Evolutionary conservation across 495 filamentous ascomycete genomes (phyloP).

Genomic region (Pseudomonodictys pantanalensis): DNA sequence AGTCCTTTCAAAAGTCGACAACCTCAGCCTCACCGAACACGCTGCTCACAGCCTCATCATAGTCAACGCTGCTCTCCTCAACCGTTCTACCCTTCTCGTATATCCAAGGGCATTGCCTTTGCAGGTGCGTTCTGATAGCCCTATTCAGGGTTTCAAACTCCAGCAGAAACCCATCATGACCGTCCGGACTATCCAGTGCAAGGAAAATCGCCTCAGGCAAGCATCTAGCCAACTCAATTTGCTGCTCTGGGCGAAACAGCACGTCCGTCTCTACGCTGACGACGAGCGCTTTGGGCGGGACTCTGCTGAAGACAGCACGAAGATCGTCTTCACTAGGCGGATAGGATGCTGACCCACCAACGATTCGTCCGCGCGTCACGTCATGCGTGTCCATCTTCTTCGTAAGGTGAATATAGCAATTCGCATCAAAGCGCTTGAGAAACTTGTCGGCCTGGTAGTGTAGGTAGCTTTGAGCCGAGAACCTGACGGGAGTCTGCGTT

Average conservation of each 20-base stretch:
- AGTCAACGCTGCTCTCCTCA: not conserved
- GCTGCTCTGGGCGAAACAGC: slow-evolving; percentile 40
- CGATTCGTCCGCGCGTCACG: slow-evolving; percentile 33
- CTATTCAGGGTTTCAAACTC: slow-evolving; percentile 36
- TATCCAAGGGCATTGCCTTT: slow-evolving; percentile 32
- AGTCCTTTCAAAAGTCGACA: slow-evolving; percentile 12
- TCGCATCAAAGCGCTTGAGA: slow-evolving; percentile 42
- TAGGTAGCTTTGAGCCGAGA: slow-evolving; percentile 42
- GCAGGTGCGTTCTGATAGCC: slow-evolving; percentile 35
- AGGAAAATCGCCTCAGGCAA: slow-evolving; percentile 38
- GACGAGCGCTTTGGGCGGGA: slow-evolving; percentile 36
- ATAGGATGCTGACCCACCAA: not conserved
- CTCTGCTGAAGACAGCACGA: slow-evolving; percentile 22
- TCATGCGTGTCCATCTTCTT: slow-evolving; percentile 46
- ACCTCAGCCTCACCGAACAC: slow-evolving; percentile 11
- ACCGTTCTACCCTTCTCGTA: slow-evolving; percentile 14
- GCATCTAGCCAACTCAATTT: slow-evolving; percentile 34
- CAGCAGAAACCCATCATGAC: slow-evolving; percentile 44
- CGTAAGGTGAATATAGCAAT: slow-evolving; percentile 43
- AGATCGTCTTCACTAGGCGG: slow-evolving; percentile 23
- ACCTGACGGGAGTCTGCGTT: not conserved
- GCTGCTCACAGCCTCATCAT: not conserved
- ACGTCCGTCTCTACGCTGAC: slow-evolving; percentile 43
- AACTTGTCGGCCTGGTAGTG: slow-evolving; percentile 46
- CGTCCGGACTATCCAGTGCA: slow-evolving; percentile 36